Conservation (phyloP, 345 rosid species). For the Linum tenue region DNA sequence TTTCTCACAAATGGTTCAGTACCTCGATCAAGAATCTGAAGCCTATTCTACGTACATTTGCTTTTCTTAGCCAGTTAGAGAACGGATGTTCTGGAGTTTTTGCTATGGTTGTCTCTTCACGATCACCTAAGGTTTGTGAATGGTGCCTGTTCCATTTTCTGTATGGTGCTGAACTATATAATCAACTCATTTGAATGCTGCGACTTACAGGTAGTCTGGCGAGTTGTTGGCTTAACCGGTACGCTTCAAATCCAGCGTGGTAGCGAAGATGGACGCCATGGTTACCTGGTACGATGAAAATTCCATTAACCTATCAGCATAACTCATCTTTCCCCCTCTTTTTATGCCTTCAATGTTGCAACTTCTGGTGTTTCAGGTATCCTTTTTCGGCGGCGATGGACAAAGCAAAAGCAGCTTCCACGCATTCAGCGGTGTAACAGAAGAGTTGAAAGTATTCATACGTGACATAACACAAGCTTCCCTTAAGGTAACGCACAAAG, state of each 20-base stretch:
- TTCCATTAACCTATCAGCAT: not conserved
- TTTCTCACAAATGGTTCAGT: conserved; percentile 7
- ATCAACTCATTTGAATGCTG: not conserved
- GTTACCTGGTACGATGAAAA: conserved; percentile 53
- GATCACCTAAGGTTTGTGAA: conserved; percentile 75
- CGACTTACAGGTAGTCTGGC: conserved; percentile 58
- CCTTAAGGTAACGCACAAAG: conserved; percentile 36
- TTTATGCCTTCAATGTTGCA: not conserved
- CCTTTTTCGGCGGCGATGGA: conserved; percentile 48
- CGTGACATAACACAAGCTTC: conserved; percentile 48
- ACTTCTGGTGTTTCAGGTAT: conserved; percentile 33
- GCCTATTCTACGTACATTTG: conserved; percentile 4
- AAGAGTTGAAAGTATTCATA: conserved; percentile 73
- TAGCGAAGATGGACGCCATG: conserved; percentile 61
- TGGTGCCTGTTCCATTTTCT: not conserved
- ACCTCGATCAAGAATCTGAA: conserved; percentile 9
- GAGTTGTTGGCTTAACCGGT: conserved; percentile 86
- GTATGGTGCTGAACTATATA: no score
- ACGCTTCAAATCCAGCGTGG: conserved; percentile 88
- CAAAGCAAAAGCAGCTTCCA: conserved; percentile 47
- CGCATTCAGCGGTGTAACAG: conserved; percentile 83
- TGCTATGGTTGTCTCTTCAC: conserved; percentile 85
- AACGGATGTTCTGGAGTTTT: conserved; percentile 92
- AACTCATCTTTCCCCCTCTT: not conserved
- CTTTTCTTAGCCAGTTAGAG: conserved; percentile 61